phyloP scores from a whole-genome alignment of 768 basidiomycete species.

The Coprinopsis sp. region DNA sequence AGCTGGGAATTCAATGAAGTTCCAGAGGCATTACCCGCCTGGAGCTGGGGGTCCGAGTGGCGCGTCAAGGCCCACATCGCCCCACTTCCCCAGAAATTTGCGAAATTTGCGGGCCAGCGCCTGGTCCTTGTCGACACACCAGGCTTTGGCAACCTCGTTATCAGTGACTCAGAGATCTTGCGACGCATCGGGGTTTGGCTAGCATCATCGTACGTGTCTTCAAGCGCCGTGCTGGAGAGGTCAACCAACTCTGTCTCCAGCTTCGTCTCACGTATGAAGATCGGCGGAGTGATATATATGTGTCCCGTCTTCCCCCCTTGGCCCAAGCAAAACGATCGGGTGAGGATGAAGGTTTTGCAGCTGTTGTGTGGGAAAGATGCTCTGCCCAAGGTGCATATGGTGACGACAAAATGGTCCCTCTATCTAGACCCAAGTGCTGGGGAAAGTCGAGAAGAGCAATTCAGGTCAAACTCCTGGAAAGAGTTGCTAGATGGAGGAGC shows the following conservation, averaged over 20 bases:
- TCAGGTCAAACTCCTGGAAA: slow-evolving; percentile 19
- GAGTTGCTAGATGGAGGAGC: slow-evolving; percentile 11
- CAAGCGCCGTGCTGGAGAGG: background rate
- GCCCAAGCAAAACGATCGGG: slow-evolving; percentile 20
- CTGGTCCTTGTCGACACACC: slow-evolving; percentile 1
- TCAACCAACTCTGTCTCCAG: background rate
- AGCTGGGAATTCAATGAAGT: no score
- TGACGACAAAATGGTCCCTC: slow-evolving; percentile 33
- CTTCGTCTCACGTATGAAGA: slow-evolving; percentile 4
- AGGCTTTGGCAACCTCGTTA: background rate
- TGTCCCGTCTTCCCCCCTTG: slow-evolving; percentile 31
- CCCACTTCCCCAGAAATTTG: background rate
- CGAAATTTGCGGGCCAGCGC: background rate
- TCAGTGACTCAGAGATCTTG: background rate
- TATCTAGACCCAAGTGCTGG: background rate
- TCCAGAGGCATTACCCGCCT: no score
- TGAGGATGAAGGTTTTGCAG: slow-evolving; percentile 27
- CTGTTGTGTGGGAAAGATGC: slow-evolving; percentile 28
- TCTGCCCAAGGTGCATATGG: slow-evolving; percentile 25
- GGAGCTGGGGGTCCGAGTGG: no score
- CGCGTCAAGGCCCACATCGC: background rate
- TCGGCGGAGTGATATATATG: slow-evolving; percentile 27
- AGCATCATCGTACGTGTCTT: background rate
- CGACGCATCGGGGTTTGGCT: background rate
- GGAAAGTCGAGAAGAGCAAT: slow-evolving; percentile 17